Conservation (phyloP, 1,284 basidiomycete species). For the Ceratobasidium sp. region DNA sequence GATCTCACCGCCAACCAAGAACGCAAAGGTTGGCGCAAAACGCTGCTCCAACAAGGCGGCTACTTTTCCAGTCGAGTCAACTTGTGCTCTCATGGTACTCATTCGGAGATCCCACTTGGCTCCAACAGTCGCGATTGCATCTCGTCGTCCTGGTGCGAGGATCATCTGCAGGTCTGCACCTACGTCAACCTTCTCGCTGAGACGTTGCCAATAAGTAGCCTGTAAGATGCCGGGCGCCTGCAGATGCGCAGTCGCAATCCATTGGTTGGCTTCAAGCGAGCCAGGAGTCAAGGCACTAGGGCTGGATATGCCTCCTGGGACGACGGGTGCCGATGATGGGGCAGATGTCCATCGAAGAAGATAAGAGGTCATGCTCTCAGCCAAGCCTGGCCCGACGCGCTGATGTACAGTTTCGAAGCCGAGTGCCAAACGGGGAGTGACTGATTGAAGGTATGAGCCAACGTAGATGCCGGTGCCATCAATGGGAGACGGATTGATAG, state of each 20-base stretch:
- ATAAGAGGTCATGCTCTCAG: conserved; percentile 86
- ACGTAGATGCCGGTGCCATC: conserved; percentile 96
- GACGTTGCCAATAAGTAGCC: conserved; percentile 96
- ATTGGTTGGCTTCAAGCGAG: conserved; percentile 66
- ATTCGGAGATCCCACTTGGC: conserved; percentile 97
- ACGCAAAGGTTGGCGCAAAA: conserved; percentile 94
- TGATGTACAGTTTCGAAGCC: conserved; percentile 94
- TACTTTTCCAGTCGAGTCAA: conserved; percentile 94
- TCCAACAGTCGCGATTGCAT: conserved; percentile 92
- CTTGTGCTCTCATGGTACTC: conserved; percentile 92
- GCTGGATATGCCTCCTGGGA: conserved; percentile 48
- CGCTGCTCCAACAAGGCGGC: conserved; percentile 95
- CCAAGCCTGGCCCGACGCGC: conserved; percentile 69
- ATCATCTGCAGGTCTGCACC: conserved; percentile 93
- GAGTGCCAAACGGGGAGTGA: conserved; percentile 91
- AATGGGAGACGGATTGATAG: conserved; percentile 91
- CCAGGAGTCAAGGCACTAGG: conserved; percentile 38
- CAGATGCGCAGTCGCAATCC: conserved; percentile 94
- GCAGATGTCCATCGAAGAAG: conserved; percentile 86
- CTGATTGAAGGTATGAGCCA: conserved; percentile 94
- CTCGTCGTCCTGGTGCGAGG: conserved; percentile 82
- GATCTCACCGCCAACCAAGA: conserved; percentile 96
- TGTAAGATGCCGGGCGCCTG: conserved; percentile 90
- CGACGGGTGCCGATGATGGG: conserved; percentile 54
- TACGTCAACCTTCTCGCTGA: conserved; percentile 98